Base-by-base conservation (phyloP, 257 asterid species). In the Solanum paucissectum region DNA sequence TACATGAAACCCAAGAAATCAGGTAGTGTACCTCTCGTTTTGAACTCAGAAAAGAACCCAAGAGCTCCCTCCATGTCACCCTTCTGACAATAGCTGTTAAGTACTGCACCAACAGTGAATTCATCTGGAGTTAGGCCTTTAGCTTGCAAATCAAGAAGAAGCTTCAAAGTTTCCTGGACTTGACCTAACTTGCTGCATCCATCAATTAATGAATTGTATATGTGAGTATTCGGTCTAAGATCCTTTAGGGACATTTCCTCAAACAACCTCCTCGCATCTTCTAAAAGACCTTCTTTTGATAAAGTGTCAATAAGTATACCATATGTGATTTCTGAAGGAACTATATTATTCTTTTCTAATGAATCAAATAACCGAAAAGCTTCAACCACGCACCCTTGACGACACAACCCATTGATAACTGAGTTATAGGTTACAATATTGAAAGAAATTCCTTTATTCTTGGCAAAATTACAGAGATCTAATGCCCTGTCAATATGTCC, bases 31-130 rank as follows among this genome's bases (percentile, higher is more conserved):
- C 93, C 97, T 76, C 88, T 91, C 49, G 88, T 86, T 90, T 90
- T 93, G 66, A 91, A 93, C 87, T 93, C 94, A 34, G 91, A 89
- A 91, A 93, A 97, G 76, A 94, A 90, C 69, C 84, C 87, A 44
- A 95, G 95, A 27, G 99, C 97, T 40, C 94, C 98, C 92, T 96
- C 99, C 95, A 91, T 92, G 93, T 96, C 99, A 62, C 98, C 98
- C 89, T 89, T 93, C 88, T 74, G 92, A 89, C 96, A 95, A 88
- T 93, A 93, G 74, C 98, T 96, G 77, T 93, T 91, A 74, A 95
- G 94, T 86, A 97, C 87, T 71, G 95, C 94, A 86, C 96, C 90
- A 58, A 94, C 90, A 4, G 99, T 95, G 91, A 97, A 97, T 55
- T 92, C 95, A 91, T 97, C 96, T 25, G 99, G 96, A 90, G 87